Base-by-base conservation (phyloP, 768 basidiomycete genomes). In the Tricholoma sp. region DNA sequence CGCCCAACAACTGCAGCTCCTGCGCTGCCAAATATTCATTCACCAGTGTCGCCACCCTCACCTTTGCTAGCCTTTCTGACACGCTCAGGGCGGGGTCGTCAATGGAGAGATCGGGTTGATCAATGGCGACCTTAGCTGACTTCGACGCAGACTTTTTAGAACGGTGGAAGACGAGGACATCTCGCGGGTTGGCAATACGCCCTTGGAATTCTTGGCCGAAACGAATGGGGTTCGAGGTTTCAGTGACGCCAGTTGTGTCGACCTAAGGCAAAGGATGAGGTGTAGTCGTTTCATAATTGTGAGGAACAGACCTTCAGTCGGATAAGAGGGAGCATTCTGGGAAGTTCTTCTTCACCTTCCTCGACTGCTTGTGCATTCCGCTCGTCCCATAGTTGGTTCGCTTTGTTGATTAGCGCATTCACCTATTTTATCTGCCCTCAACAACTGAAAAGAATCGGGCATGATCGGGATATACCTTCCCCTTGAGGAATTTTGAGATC, bases 131-230 rank as follows among this genome's bases (percentile, higher is more conserved):
- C 61, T 90, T 91, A 24, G 70, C 72, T 5, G 71, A 64, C 22
- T 79, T 74, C 56, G 76, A 64, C 0, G 79, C 74, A 24, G 77
- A 62, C 64, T 86, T 86, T 71, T 91, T 93, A 41, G 88, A 79
- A 19, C 92, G 86, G 69, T 93, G 87, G 74, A 97, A 98, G 34
- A 91, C 82, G 27, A 99, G 82, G 21, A 97, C 83, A 67, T 98
- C 96, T 24, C 93, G 83, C 14, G 97, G 96, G 67, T 99, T 99
- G 10, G 97, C 97, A 34, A 98, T 81, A 19, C 81, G 82, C 1
- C 91, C 92, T 62, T 86, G 83, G 70, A 98, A 98, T 69, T 96
- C 91, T 69, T 96, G 94, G 1, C 97, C 96, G 68, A 99, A 97
- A 9, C 97, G 88, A 52, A 96, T 88, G 21, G 96, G 95, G 69